Conservation (phyloP, 495 filamentous ascomycete genomes). For the Massariosphaeria phaeospora region DNA sequence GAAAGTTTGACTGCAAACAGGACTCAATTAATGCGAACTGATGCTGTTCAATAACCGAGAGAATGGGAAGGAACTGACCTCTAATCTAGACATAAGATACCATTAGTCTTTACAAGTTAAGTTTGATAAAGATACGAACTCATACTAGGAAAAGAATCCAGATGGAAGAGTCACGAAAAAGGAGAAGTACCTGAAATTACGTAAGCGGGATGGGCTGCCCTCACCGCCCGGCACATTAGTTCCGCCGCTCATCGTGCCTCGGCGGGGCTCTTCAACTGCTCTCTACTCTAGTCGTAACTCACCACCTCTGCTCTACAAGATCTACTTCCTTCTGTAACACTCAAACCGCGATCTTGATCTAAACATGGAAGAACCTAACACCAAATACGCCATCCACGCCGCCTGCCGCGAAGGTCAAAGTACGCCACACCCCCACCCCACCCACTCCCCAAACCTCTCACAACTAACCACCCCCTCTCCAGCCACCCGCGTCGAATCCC, state of each 20-base stretch:
- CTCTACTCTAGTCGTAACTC: neutral
- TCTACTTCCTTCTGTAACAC: neutral
- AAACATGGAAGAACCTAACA: conserved; percentile 28
- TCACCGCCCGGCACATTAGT: neutral
- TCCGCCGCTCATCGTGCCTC: neutral
- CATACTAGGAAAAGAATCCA: too few relatives aligned
- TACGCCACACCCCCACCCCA: conserved; percentile 42
- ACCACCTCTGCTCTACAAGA: neutral
- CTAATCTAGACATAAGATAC: too few relatives aligned
- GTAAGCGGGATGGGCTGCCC: neutral
- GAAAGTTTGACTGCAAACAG: too few relatives aligned
- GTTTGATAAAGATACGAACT: too few relatives aligned
- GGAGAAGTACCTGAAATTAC: neutral
- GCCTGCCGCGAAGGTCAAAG: conserved; percentile 83
- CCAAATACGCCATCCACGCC: conserved; percentile 81
- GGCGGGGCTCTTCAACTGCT: neutral
- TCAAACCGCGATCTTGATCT: too few relatives aligned
- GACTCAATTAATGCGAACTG: too few relatives aligned
- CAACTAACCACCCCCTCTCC: conserved; percentile 23
- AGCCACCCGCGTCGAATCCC: conserved; percentile 68
- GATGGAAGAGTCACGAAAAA: neutral
- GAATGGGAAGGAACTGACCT: too few relatives aligned
- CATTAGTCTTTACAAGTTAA: too few relatives aligned
- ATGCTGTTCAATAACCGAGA: too few relatives aligned
- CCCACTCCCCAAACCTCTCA: conserved; percentile 2